Conservation (phyloP, 2,329 filamentous ascomycete species). For the Penicillium palitans region DNA sequence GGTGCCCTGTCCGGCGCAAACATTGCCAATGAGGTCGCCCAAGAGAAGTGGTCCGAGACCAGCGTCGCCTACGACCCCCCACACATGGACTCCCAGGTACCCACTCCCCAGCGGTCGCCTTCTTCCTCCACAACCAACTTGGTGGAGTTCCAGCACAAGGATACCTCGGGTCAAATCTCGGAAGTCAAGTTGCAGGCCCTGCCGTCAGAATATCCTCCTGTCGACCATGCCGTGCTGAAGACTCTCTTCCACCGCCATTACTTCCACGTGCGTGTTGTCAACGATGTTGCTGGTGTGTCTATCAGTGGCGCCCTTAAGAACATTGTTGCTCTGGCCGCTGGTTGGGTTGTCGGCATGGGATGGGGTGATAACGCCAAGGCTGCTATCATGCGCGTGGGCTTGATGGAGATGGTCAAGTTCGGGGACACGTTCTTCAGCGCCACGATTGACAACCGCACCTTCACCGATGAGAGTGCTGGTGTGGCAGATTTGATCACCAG, state of each 20-base stretch:
- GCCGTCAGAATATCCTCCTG: slow-evolving; percentile 77
- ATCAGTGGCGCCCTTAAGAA: slow-evolving; percentile 95
- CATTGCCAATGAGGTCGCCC: slow-evolving; percentile 90
- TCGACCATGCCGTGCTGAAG: slow-evolving; percentile 81
- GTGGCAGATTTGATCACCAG: slow-evolving; percentile 95
- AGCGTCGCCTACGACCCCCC: slow-evolving; percentile 96
- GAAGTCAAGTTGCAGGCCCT: slow-evolving; percentile 72
- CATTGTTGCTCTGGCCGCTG: slow-evolving; percentile 88
- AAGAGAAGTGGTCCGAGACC: slow-evolving; percentile 95
- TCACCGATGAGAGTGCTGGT: slow-evolving; percentile 94
- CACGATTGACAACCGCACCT: slow-evolving; percentile 77
- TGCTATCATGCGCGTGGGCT: slow-evolving; percentile 94
- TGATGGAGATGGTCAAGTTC: slow-evolving; percentile 96
- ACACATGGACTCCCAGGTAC: slow-evolving; percentile 76
- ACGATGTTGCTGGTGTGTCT: slow-evolving; percentile 94
- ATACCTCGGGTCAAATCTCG: slow-evolving; percentile 65
- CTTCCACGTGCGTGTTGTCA: slow-evolving; percentile 93
- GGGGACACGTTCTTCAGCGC: slow-evolving; percentile 89
- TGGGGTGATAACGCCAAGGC: slow-evolving; percentile 99
- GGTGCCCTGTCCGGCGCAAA: slow-evolving; percentile 94
- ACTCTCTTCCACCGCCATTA: slow-evolving; percentile 92
- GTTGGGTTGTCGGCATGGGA: slow-evolving; percentile 90
- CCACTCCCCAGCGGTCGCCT: slow-evolving; percentile 60
- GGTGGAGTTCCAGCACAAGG: slow-evolving; percentile 62
- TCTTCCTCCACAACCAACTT: slow-evolving; percentile 53